Percentiles rank a stretch among this genome's conserved stretches.
Evolutionary conservation across 192 early-diverging fungal species (phyloP).

Genomic region (Coemansia sp.): DNA sequence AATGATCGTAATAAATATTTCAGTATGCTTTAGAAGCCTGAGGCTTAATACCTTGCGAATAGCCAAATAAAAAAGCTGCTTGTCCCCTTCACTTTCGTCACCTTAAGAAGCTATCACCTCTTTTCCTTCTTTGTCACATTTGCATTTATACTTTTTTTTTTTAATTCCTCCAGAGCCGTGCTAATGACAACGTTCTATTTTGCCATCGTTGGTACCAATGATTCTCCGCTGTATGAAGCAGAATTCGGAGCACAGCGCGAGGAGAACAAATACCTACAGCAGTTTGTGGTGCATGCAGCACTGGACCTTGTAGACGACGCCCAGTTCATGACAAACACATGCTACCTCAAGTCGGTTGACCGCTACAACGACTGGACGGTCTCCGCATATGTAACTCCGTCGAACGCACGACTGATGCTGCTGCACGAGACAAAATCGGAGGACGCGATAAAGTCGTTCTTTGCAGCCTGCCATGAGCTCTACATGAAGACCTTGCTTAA

Average conservation of each 20-base stretch:
- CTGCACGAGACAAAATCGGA: constrained; percentile 62
- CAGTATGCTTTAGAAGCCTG: too few species aligned
- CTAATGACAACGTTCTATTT: constrained; percentile 69
- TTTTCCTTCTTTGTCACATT: not conserved
- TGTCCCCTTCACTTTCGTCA: too few species aligned
- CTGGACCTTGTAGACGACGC: constrained; percentile 96
- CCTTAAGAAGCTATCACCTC: too few species aligned
- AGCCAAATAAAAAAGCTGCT: too few species aligned
- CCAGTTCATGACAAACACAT: constrained; percentile 81
- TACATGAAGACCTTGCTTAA: constrained; percentile 76
- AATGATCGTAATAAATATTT: too few species aligned
- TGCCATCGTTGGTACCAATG: constrained; percentile 90
- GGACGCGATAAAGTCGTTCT: constrained; percentile 66
- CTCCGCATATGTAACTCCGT: constrained; percentile 88
- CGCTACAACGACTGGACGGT: constrained; percentile 93
- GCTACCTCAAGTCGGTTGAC: constrained; percentile 94
- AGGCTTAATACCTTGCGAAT: too few species aligned
- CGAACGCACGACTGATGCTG: constrained; percentile 70
- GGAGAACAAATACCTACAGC: constrained; percentile 89
- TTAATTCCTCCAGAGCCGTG: not conserved
- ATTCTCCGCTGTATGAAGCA: constrained; percentile 95
- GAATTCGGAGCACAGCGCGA: constrained; percentile 66
- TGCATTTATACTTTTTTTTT: not conserved
- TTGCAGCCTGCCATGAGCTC: constrained; percentile 28
- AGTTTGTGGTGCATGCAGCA: constrained; percentile 96